Evolutionary conservation across 345 rosid genomes (phyloP), one percentile per base, ranked within the genome.

Genomic region (Durio zibethinus): DNA sequence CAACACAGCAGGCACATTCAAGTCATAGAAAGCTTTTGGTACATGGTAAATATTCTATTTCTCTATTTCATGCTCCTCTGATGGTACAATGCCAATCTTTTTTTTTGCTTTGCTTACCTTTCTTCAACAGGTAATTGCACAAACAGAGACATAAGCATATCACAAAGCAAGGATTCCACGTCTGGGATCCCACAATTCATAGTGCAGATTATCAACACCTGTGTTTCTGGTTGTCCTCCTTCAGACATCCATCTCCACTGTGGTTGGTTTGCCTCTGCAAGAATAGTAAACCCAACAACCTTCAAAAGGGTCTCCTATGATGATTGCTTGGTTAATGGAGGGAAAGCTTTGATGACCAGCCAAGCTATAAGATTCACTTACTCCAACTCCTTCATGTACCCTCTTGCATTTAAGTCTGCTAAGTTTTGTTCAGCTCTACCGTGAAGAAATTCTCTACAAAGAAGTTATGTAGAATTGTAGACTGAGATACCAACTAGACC

Each of bases 241-340:
- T 83, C 87, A 31, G 67, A 78, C 29, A 83, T 89, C 64, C 91
- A 83, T 78, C 80, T 89, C 27, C 88, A 85, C 16, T 87, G 92
- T 45, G 88, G 88, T 11, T 87, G 89, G 91, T 89, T 89, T 81
- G 89, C 89, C 27, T 87, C 91, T 43, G 89, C 85, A 12, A 86
- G 88, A 81, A 50, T 86, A 29, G 84, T 87, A 5, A 84, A 82
- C 76, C 91, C 92, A 48, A 76, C 62, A 75, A 78, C 73, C 36
- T 87, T 89, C 85, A 89, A 87, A 72, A 80, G 92, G 68, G 74
- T 89, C 4, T 73, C 87, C 20, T 89, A 75, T 61, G 90, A 89
- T 79, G 91, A 89, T 60, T 87, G 92, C 83, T 77, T 86, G 77
- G 89, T 87, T 3, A 87, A 89, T 35, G 88, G 77, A 31, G 91